phyloP scores from a whole-genome alignment of 2,329 filamentous ascomycete genomes.

The Metarhizium album region DNA sequence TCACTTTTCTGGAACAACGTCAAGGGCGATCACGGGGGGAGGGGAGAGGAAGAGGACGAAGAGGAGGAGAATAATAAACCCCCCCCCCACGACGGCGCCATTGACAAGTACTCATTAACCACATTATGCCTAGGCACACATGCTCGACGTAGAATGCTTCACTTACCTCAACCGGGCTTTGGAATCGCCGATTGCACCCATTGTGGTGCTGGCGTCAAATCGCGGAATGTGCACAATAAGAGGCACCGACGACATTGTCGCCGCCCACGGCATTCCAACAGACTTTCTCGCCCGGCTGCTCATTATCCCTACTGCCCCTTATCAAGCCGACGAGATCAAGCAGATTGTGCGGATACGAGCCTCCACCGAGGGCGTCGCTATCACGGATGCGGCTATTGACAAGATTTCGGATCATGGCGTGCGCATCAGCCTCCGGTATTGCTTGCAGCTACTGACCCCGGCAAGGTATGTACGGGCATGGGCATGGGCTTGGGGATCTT shows the following conservation, averaged over 20 bases:
- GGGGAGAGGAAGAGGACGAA: no score
- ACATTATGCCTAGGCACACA: constrained; percentile 61
- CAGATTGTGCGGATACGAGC: constrained; percentile 80
- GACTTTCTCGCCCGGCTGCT: constrained; percentile 90
- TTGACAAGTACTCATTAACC: not conserved
- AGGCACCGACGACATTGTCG: constrained; percentile 70
- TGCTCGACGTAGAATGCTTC: constrained; percentile 99
- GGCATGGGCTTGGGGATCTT: not conserved
- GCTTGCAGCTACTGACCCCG: constrained; percentile 80
- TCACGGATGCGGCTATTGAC: constrained; percentile 74
- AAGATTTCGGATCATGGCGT: constrained; percentile 81
- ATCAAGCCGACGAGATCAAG: constrained; percentile 81
- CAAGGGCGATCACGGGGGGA: not conserved
- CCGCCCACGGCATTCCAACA: constrained; percentile 86
- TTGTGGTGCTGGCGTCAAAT: constrained; percentile 96
- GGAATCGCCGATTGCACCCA: constrained; percentile 87
- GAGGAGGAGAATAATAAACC: not conserved
- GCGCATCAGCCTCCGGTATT: constrained; percentile 83
- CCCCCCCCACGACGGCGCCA: not conserved
- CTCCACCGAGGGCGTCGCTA: constrained; percentile 66
- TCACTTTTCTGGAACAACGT: not conserved
- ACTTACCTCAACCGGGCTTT: constrained; percentile 98
- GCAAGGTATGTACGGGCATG: constrained; percentile 59
- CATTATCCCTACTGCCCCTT: constrained; percentile 90
- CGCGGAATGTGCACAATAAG: constrained; percentile 88